These are phyloP conservation scores for Eucalyptus rudis DNA, from an alignment of 345 rosid species.

Conservation along the genomic window DNA sequence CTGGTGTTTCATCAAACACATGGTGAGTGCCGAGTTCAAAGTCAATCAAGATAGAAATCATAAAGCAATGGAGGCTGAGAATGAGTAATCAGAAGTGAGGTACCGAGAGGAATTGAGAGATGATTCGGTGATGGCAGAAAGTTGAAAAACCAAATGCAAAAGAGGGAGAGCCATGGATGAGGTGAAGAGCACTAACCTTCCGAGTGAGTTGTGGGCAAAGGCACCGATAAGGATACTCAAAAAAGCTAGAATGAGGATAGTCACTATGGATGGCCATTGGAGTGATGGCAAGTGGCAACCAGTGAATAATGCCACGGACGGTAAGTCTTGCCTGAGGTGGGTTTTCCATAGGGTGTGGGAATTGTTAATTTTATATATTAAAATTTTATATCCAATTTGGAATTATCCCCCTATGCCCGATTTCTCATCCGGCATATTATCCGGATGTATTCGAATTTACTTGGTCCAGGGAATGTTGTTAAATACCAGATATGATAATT, in stretches of 20 bases:
- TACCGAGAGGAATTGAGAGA: not conserved
- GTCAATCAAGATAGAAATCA: not conserved
- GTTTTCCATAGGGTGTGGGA: not conserved
- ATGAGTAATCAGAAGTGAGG: not conserved
- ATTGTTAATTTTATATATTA: no score
- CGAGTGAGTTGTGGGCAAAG: not conserved
- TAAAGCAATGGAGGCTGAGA: fast-evolving
- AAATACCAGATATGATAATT: not conserved
- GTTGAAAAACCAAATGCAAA: not conserved
- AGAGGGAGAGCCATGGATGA: not conserved
- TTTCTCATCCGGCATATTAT: not conserved
- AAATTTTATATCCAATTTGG: no score
- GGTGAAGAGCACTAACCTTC: not conserved
- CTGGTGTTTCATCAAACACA: not conserved
- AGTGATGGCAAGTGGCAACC: fast-evolving
- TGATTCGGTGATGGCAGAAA: not conserved
- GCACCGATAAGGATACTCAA: fast-evolving
- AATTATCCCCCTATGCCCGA: no score
- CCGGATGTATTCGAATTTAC: not conserved
- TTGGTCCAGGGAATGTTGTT: fast-evolving
- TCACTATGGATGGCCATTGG: no score
- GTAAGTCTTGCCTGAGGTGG: not conserved
- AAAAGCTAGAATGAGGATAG: not conserved
- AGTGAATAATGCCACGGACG: fast-evolving
- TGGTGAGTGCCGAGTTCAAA: fast-evolving